A percentile compares a stretch with the other conserved stretches of the same genome.
These are phyloP conservation scores for Paecilomyces formosus DNA, from an alignment of 2,329 filamentous ascomycete genomes.

Conservation along the genomic window DNA sequence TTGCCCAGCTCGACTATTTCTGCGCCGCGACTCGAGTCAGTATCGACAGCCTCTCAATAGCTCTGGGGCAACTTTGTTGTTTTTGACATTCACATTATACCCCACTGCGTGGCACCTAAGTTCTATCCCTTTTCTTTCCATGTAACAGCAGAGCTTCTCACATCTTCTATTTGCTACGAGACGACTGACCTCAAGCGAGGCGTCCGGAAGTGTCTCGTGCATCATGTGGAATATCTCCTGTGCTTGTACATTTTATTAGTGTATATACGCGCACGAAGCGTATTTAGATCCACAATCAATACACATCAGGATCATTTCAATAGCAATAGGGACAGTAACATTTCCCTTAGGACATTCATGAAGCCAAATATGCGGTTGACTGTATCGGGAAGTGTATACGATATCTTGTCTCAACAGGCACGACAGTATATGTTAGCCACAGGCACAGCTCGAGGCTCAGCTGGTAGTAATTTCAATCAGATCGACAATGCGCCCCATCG, in stretches of 20 bases:
- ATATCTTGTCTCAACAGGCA: too few relatives aligned
- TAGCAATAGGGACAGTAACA: too few relatives aligned
- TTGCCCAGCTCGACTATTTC: background rate
- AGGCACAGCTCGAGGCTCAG: too few relatives aligned
- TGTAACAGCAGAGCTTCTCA: background rate
- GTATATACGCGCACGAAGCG: background rate
- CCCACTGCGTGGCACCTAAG: conserved; percentile 7
- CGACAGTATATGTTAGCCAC: too few relatives aligned
- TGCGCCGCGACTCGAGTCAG: background rate
- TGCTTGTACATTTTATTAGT: background rate
- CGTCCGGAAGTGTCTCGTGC: background rate
- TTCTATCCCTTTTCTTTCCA: conserved; percentile 1
- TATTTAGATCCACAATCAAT: conserved; percentile 4
- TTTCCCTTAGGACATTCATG: too few relatives aligned
- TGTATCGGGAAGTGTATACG: too few relatives aligned
- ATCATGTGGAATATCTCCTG: background rate
- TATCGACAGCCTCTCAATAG: background rate
- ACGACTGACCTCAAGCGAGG: background rate
- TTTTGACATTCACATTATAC: conserved; percentile 4
- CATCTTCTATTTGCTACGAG: background rate
- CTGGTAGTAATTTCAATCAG: too few relatives aligned
- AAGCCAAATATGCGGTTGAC: too few relatives aligned
- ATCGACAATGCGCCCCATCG: too few relatives aligned
- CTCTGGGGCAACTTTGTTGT: background rate
- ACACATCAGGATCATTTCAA: background rate